phyloP scores from a whole-genome alignment of 805 yeast genomes.

The Zygotorulaspora danielsina region DNA sequence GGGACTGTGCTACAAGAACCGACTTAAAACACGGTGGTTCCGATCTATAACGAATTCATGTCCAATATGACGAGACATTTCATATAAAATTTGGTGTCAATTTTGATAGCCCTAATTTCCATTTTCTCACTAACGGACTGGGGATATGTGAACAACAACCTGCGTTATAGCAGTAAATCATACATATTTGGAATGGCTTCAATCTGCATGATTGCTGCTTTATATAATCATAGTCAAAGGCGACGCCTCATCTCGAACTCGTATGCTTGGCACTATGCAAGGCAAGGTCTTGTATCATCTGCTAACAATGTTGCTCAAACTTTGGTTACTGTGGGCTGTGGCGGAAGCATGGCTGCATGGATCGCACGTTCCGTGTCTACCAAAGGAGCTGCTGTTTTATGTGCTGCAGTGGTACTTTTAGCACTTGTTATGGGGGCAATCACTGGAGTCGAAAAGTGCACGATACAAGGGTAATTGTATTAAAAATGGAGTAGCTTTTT shows the following conservation, averaged over 20 bases:
- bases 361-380: not conserved
- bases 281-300: not conserved
- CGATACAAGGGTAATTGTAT: not conserved
- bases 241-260: not conserved
- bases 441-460: not conserved
- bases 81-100: not conserved
- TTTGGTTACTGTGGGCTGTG: not conserved
- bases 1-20: not conserved
- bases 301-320: not conserved
- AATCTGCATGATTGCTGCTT: not conserved
- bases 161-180: not conserved
- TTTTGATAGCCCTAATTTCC: not conserved
- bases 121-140: not conserved
- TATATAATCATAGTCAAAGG: not conserved
- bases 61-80: not conserved
- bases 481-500: not conserved
- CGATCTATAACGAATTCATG: not conserved
- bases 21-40: not conserved
- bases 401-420: not conserved
- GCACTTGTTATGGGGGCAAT: not conserved
- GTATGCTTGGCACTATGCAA: not conserved
- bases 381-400: no score
- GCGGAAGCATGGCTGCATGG: not conserved
- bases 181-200: not conserved
- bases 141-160: not conserved